A percentile compares a stretch with the other conserved stretches of the same genome.
These are phyloP conservation scores for Jaapia argillacea DNA, from an alignment of 768 basidiomycete species.

Conservation along the genomic window DNA sequence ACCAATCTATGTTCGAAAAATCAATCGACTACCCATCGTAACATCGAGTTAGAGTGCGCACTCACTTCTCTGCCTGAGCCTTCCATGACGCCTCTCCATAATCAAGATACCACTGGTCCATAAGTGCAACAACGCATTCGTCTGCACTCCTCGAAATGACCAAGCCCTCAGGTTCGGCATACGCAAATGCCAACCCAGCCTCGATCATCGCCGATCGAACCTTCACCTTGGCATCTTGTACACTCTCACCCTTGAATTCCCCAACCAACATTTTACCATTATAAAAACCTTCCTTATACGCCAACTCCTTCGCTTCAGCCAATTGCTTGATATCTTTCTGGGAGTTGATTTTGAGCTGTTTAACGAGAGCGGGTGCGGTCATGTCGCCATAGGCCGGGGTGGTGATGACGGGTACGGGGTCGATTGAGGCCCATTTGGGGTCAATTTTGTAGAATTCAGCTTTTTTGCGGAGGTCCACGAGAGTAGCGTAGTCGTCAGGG, in stretches of 20 bases:
- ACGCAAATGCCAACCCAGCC: slow-evolving; percentile 70
- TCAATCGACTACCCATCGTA: too few relatives aligned
- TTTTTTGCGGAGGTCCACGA: slow-evolving; percentile 91
- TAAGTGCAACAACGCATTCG: slow-evolving; percentile 95
- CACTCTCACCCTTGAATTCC: slow-evolving; percentile 80
- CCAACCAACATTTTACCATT: slow-evolving; percentile 86
- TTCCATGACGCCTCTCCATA: slow-evolving; percentile 93
- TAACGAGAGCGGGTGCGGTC: slow-evolving; percentile 74
- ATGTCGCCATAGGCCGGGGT: slow-evolving; percentile 93
- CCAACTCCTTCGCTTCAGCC: slow-evolving; percentile 93
- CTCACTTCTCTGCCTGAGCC: slow-evolving; percentile 71
- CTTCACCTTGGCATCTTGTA: slow-evolving; percentile 87
- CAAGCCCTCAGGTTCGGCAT: slow-evolving; percentile 91
- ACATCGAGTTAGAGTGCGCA: too few relatives aligned
- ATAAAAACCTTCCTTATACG: slow-evolving; percentile 99
- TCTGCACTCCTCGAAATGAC: slow-evolving; percentile 89
- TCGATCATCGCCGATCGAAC: slow-evolving; percentile 81
- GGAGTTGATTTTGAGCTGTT: slow-evolving; percentile 88
- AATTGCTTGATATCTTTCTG: slow-evolving; percentile 92
- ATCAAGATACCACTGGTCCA: slow-evolving; percentile 99
- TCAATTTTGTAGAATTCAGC: slow-evolving; percentile 94
- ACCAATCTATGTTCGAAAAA: slow-evolving; percentile 44
- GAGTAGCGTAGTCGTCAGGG: slow-evolving; percentile 89
- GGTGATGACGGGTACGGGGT: slow-evolving; percentile 79
- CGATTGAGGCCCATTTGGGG: slow-evolving; percentile 74